A percentile compares a stretch with the other conserved stretches of the same genome.
These are phyloP conservation scores for Schwanniomyces occidentalis DNA, from an alignment of 805 yeast species.

Conservation along the genomic window DNA sequence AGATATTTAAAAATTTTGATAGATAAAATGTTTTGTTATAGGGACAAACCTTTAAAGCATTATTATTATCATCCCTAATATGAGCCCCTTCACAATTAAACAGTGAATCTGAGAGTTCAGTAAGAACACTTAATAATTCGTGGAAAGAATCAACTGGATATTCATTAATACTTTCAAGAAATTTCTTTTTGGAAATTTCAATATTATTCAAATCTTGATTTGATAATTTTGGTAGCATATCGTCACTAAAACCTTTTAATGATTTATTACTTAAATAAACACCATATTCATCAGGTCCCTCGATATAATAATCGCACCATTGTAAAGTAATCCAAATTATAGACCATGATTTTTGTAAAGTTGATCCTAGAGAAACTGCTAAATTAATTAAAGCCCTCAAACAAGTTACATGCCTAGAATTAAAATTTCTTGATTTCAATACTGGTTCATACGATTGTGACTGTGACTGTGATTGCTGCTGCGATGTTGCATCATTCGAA, in stretches of 20 bases:
- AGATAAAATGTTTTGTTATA: slow-evolving; percentile 59
- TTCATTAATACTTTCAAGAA: slow-evolving; percentile 60
- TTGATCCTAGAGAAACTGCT: slow-evolving; percentile 79
- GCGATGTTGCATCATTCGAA: slow-evolving; percentile 3
- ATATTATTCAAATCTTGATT: slow-evolving; percentile 51
- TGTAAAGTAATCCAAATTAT: slow-evolving; percentile 61
- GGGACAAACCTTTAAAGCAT: slow-evolving; percentile 33
- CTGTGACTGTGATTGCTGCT: not conserved
- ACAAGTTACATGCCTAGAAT: slow-evolving; percentile 70
- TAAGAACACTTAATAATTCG: slow-evolving; percentile 48
- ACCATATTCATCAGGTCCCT: slow-evolving; percentile 49
- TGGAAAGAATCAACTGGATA: slow-evolving; percentile 54
- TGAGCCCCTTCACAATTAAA: slow-evolving; percentile 2
- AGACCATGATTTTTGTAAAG: slow-evolving; percentile 67
- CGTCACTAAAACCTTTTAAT: slow-evolving; percentile 17
- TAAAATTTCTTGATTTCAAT: slow-evolving; percentile 34
- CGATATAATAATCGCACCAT: slow-evolving; percentile 73
- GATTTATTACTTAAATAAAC: slow-evolving; percentile 32
- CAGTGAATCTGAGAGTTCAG: slow-evolving; percentile 39
- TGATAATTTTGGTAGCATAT: slow-evolving; percentile 33
- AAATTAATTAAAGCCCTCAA: slow-evolving; percentile 76
- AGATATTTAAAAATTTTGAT: slow-evolving; percentile 51
- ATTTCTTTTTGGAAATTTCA: slow-evolving; percentile 55
- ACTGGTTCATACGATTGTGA: slow-evolving; percentile 1
- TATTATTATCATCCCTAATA: slow-evolving; percentile 1